phyloP scores from a whole-genome alignment of 2,329 filamentous ascomycete species.

The Curvularia lunata region DNA sequence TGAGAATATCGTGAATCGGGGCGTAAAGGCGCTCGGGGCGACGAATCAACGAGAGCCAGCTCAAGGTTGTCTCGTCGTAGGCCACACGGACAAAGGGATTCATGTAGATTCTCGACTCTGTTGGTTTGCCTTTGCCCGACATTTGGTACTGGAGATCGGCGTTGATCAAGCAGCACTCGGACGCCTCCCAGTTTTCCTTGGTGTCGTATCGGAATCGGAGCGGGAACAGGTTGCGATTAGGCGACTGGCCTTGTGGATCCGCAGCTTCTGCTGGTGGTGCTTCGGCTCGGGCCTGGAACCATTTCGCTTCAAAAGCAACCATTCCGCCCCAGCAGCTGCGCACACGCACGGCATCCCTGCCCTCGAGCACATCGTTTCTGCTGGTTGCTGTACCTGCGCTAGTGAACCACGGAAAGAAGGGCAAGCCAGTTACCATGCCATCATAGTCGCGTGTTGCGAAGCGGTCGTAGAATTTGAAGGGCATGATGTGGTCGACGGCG shows the following conservation, averaged over 20 bases:
- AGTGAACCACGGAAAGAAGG: slow-evolving; percentile 73
- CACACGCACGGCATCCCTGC: slow-evolving; percentile 70
- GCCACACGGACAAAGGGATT: slow-evolving; percentile 78
- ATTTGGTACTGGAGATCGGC: slow-evolving; percentile 51
- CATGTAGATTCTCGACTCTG: slow-evolving; percentile 69
- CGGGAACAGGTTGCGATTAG: slow-evolving; percentile 42
- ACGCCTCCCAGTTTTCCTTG: slow-evolving; percentile 55
- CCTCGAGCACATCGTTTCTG: slow-evolving; percentile 67
- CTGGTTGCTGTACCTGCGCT: slow-evolving; percentile 57
- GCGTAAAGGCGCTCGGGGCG: slow-evolving; percentile 71
- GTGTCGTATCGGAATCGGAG: slow-evolving; percentile 53
- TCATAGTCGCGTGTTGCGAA: slow-evolving; percentile 73
- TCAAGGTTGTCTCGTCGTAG: slow-evolving; percentile 64
- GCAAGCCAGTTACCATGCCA: slow-evolving; percentile 67
- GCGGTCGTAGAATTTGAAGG: slow-evolving; percentile 74
- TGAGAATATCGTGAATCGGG: slow-evolving; percentile 64
- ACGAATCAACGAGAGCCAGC: slow-evolving; percentile 65
- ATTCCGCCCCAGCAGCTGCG: slow-evolving; percentile 81
- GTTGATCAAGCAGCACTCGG: slow-evolving; percentile 58
- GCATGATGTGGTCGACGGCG: slow-evolving; percentile 71
- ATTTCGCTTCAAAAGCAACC: slow-evolving; percentile 68
- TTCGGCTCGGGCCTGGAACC: slow-evolving; percentile 57
- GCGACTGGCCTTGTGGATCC: slow-evolving; percentile 11
- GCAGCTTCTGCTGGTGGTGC: slow-evolving; percentile 32
- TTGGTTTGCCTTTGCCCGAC: slow-evolving; percentile 47